phyloP scores from a whole-genome alignment of 352 stramenopile genomes.

The Blastocystis sp. region DNA sequence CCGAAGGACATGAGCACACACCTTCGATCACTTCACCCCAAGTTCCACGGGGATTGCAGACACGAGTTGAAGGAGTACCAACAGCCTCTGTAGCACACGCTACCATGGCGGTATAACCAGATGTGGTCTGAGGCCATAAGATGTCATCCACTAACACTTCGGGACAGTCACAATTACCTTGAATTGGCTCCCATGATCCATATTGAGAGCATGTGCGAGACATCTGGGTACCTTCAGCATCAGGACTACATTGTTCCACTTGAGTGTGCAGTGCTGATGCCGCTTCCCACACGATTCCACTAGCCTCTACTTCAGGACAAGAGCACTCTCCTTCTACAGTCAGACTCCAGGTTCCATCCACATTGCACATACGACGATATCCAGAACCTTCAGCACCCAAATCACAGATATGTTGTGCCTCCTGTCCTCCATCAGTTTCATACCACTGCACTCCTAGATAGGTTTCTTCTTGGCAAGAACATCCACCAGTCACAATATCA shows the following conservation, averaged over 20 bases:
- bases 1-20: neutral
- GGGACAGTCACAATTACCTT: conserved; percentile 54
- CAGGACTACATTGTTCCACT: neutral
- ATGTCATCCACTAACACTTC: neutral
- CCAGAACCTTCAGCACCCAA: neutral
- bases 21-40: neutral
- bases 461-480: neutral
- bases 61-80: conserved; percentile 23
- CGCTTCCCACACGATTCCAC: neutral
- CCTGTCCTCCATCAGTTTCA: conserved; percentile 1
- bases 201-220: conserved; percentile 2
- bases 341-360: conserved; percentile 19
- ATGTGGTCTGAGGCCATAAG: conserved; percentile 50
- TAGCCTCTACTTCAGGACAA: neutral
- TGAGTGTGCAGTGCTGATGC: conserved; percentile 1
- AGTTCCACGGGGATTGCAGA: neutral
- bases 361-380: conserved; percentile 22
- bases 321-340: neutral
- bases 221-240: neutral
- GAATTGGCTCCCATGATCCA: conserved; percentile 34
- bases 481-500: conserved; percentile 23
- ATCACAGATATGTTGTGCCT: conserved; percentile 7
- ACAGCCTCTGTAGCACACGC: conserved; percentile 11
- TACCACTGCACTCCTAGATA: neutral
- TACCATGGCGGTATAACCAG: neutral